Conservation (phyloP, 768 basidiomycete species). For the Phanerochaete sordida region DNA sequence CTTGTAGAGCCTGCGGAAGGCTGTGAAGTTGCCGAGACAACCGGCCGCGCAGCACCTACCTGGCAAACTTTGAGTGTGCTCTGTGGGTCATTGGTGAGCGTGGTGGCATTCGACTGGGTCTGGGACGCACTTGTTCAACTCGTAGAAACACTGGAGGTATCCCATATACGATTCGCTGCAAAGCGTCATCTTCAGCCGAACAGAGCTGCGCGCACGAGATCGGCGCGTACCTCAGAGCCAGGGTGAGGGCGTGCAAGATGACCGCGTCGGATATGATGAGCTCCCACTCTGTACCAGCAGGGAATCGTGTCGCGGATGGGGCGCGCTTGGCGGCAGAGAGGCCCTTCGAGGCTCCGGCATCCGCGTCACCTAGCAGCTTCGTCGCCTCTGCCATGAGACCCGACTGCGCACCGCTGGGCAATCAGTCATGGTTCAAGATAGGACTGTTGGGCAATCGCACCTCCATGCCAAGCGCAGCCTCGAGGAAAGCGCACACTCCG, state of each 20-base stretch:
- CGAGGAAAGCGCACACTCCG: slow-evolving; percentile 69
- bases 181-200: neutral
- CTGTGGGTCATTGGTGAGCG: slow-evolving; percentile 24
- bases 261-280: slow-evolving; percentile 71
- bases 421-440: neutral
- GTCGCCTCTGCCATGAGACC: slow-evolving; percentile 64
- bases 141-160: slow-evolving; percentile 74
- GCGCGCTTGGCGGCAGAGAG: slow-evolving; percentile 34
- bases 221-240: slow-evolving; percentile 59
- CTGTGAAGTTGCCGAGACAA: neutral
- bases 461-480: slow-evolving; percentile 83
- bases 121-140: slow-evolving; percentile 50
- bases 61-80: slow-evolving; percentile 74
- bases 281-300: slow-evolving; percentile 72
- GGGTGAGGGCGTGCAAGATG: slow-evolving; percentile 65
- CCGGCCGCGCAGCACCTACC: slow-evolving; percentile 34
- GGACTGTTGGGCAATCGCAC: slow-evolving; percentile 29
- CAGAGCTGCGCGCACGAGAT: neutral
- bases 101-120: neutral
- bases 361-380: slow-evolving; percentile 50
- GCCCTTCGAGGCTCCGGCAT: slow-evolving; percentile 57
- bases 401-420: slow-evolving; percentile 31
- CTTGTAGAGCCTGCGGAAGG: slow-evolving; percentile 23
- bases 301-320: slow-evolving; percentile 38
- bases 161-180: slow-evolving; percentile 75